phyloP scores from a whole-genome alignment of 441 rosid species.

The Kokia cookei region DNA sequence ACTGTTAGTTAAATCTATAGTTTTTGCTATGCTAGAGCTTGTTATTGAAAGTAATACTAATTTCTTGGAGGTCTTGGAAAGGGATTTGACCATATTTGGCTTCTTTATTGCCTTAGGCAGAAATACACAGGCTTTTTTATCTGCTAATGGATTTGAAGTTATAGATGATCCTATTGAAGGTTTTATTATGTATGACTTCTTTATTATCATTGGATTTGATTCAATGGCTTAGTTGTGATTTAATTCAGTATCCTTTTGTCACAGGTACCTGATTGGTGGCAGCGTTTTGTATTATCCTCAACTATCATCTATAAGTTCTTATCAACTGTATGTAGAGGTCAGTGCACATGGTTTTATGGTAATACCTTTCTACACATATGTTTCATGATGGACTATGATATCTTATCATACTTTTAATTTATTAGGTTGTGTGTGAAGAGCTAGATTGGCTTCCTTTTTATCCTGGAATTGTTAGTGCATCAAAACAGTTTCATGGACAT shows the following conservation, averaged over 20 bases:
- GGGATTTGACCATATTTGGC: constrained; percentile 98
- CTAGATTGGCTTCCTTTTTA: constrained; percentile 97
- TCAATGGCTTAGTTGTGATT: constrained; percentile 10
- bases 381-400: constrained; percentile 11
- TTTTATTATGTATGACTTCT: constrained; percentile 58
- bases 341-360: constrained; percentile 16
- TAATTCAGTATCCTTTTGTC: constrained; percentile 14
- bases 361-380: constrained; percentile 9
- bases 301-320: constrained; percentile 93
- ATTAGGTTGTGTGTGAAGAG: constrained; percentile 98
- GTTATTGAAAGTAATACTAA: constrained; percentile 15
- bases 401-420: constrained; percentile 19
- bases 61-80: constrained; percentile 82
- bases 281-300: constrained; percentile 94
- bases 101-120: constrained; percentile 95
- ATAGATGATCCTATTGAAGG: constrained; percentile 62
- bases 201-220: constrained; percentile 1
- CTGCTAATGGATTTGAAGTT: constrained; percentile 70
- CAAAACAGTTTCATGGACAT: constrained; percentile 56
- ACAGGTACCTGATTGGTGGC: constrained; percentile 90
- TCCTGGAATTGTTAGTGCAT: constrained; percentile 37
- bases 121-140: constrained; percentile 69
- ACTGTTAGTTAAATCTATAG: too few species aligned
- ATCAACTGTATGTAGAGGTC: constrained; percentile 98
- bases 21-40: background rate